These are phyloP conservation scores for Phytopythium boreale DNA, from an alignment of 352 stramenopile genomes.

Conservation along the genomic window DNA sequence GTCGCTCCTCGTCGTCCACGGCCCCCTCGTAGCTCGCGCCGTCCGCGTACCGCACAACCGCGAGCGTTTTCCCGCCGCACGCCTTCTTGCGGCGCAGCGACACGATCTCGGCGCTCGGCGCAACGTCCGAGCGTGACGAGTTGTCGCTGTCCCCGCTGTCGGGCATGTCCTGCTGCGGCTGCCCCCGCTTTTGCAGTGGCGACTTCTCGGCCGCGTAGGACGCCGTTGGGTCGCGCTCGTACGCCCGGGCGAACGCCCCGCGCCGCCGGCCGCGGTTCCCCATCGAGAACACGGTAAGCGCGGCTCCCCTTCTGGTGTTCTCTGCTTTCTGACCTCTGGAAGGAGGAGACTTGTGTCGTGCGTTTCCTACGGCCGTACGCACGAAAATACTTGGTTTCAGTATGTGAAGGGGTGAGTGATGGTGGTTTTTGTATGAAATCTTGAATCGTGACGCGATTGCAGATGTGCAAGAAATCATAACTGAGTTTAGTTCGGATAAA, in stretches of 20 bases:
- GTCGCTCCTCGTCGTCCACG: slow-evolving; percentile 37
- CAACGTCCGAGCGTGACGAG: slow-evolving; percentile 10
- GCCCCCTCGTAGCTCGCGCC: slow-evolving; percentile 66
- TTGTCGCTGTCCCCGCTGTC: slow-evolving; percentile 1
- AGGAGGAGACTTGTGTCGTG: neutral
- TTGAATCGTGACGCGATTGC: neutral
- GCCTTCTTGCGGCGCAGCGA: slow-evolving; percentile 49
- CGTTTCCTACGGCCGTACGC: neutral
- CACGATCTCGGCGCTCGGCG: slow-evolving; percentile 36
- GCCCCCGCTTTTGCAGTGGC: slow-evolving; percentile 13
- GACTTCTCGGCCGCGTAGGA: slow-evolving; percentile 17
- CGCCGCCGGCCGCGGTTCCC: slow-evolving; percentile 63
- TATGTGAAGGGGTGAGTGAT: neutral
- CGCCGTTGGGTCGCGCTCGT: slow-evolving; percentile 19
- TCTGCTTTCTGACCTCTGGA: neutral
- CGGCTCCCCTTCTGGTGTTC: neutral
- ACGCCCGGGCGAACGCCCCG: slow-evolving; percentile 18
- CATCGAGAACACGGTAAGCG: slow-evolving; percentile 21
- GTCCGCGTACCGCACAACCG: slow-evolving; percentile 57
- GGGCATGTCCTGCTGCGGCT: neutral
- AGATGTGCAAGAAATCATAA: neutral
- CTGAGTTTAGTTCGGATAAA: neutral
- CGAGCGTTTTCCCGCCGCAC: slow-evolving; percentile 23
- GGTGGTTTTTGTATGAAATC: neutral
- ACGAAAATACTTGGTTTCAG: neutral